Percentiles rank a stretch among this genome's conserved stretches.
These are phyloP conservation scores for Ceratocystiopsis sp. DNA, from an alignment of 2,329 filamentous ascomycete genomes.

Conservation along the genomic window DNA sequence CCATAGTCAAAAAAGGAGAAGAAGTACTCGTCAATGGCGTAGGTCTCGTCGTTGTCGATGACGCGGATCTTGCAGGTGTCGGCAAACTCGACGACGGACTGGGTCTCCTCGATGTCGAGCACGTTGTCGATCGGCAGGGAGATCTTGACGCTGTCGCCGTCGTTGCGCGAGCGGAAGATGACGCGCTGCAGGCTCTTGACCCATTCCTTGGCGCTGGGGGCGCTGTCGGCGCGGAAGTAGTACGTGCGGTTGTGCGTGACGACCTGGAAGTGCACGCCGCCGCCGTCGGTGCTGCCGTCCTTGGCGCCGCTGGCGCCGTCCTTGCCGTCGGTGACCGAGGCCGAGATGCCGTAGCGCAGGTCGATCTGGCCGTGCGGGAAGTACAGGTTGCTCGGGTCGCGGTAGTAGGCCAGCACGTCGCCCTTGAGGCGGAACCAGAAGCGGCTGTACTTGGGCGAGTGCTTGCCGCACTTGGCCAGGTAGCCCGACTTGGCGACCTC, in stretches of 20 bases:
- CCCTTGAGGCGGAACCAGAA: constrained; percentile 92
- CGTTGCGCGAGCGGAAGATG: constrained; percentile 89
- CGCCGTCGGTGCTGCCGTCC: constrained; percentile 53
- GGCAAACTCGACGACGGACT: constrained; percentile 67
- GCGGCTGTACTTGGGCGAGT: constrained; percentile 72
- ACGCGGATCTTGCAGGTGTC: constrained; percentile 89
- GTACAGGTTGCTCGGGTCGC: constrained; percentile 68
- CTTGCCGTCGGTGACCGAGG: constrained; percentile 47
- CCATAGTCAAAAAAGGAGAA: constrained; percentile 89
- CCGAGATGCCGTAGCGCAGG: constrained; percentile 77
- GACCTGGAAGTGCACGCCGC: constrained; percentile 61
- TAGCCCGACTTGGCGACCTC: constrained; percentile 73
- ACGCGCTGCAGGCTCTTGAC: constrained; percentile 85
- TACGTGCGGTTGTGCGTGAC: constrained; percentile 71
- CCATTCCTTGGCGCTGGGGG: constrained; percentile 85
- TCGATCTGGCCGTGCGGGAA: constrained; percentile 88
- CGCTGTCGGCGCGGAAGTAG: constrained; percentile 77
- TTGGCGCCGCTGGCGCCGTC: too few relatives aligned
- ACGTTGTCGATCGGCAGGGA: constrained; percentile 77
- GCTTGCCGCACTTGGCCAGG: constrained; percentile 71
- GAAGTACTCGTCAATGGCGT: constrained; percentile 94
- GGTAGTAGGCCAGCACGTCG: constrained; percentile 81
- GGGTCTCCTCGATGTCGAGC: constrained; percentile 81
- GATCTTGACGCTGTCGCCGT: constrained; percentile 93
- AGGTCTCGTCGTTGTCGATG: constrained; percentile 86